Conservation (phyloP, 805 yeast genomes). For the Zygosaccharomyces bailii region DNA sequence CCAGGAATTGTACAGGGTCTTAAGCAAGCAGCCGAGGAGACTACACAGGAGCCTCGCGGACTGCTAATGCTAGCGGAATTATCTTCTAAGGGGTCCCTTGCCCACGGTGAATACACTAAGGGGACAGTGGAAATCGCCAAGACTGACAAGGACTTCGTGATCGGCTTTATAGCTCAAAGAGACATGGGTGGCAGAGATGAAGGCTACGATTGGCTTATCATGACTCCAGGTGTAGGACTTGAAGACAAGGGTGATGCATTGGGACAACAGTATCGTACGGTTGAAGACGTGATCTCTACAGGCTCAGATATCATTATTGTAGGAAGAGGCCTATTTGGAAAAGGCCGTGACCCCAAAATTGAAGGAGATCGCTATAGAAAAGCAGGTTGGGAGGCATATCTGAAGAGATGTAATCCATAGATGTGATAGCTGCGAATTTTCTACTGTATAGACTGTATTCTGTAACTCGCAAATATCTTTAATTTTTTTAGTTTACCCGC, state of each 20-base stretch:
- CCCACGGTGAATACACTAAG: slow-evolving; percentile 84
- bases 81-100: slow-evolving; percentile 89
- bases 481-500: slow-evolving; percentile 3
- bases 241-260: slow-evolving; percentile 94
- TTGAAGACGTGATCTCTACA: slow-evolving; percentile 70
- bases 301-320: slow-evolving; percentile 97
- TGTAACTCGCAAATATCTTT: no score
- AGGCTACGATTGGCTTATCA: slow-evolving; percentile 90
- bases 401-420: slow-evolving; percentile 36
- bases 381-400: slow-evolving; percentile 95
- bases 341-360: slow-evolving; percentile 83
- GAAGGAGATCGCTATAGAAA: slow-evolving; percentile 86
- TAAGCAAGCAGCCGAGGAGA: slow-evolving; percentile 67
- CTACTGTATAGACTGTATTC: background rate
- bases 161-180: slow-evolving; percentile 94
- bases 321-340: slow-evolving; percentile 95
- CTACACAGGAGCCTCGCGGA: slow-evolving; percentile 78
- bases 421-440: background rate
- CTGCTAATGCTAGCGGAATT: slow-evolving; percentile 92
- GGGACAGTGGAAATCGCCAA: slow-evolving; percentile 89
- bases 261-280: slow-evolving; percentile 97
- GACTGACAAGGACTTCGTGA: slow-evolving; percentile 80
- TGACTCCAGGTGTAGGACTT: slow-evolving; percentile 98
- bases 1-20: slow-evolving; percentile 88
- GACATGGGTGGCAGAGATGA: slow-evolving; percentile 79